Evolutionary conservation across 352 stramenopile genomes (phyloP).

Genomic region (Phytophthora kernoviae): DNA sequence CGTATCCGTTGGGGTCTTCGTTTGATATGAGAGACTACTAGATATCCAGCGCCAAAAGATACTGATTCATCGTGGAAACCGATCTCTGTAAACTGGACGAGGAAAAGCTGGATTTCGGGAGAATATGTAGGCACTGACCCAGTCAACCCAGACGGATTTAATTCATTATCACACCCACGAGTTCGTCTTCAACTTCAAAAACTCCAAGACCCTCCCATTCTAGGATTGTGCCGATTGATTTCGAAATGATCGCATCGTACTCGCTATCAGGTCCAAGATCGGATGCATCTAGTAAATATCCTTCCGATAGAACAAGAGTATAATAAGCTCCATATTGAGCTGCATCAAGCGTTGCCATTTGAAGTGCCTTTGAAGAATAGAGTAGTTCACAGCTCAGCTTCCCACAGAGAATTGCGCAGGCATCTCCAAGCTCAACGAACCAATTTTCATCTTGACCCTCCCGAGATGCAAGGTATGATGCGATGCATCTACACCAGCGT

Average conservation of each 20-base stretch:
- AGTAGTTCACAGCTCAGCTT: conserved; percentile 43
- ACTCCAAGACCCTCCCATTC: conserved; percentile 51
- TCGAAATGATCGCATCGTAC: conserved; percentile 10
- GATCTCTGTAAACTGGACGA: conserved; percentile 19
- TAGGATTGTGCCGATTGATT: conserved; percentile 30
- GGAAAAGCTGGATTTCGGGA: conserved; percentile 14
- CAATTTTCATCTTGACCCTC: conserved; percentile 30
- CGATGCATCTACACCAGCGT: not conserved
- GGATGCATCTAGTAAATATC: conserved; percentile 9
- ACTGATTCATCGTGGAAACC: not conserved
- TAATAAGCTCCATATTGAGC: conserved; percentile 4
- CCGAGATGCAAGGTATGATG: not conserved
- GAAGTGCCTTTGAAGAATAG: conserved; percentile 7
- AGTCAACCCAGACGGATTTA: not conserved
- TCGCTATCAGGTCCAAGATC: not conserved
- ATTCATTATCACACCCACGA: conserved; percentile 18
- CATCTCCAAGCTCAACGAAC: conserved; percentile 55
- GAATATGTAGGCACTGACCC: not conserved
- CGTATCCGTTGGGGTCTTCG: too few relatives aligned
- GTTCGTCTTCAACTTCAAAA: conserved; percentile 63
- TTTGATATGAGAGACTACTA: not conserved
- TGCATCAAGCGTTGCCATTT: not conserved
- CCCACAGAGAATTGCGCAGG: conserved; percentile 50
- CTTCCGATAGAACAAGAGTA: conserved; percentile 20
- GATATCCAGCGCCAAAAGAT: conserved; percentile 23